Evolutionary conservation across 345 rosid genomes (phyloP), one percentile per base, ranked within the genome.

Genomic region (Iberis pinnata): DNA sequence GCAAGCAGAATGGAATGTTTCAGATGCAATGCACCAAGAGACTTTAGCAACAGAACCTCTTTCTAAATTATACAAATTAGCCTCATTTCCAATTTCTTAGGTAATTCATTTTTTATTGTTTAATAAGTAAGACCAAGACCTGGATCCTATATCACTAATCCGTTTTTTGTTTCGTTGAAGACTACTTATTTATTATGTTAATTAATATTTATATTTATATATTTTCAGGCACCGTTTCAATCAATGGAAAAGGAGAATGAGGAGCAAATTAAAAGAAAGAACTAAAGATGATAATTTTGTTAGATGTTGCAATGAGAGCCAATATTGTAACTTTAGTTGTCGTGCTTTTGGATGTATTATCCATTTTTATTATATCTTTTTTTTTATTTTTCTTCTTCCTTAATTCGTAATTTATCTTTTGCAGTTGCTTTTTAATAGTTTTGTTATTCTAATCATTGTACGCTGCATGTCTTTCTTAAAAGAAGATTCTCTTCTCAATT

Each of bases 1-100:
- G 96, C 96, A 3, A 88, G 88, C 76, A 84, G 96, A 76, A 88
- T 69, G 69, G 88, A 88, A 52, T 88, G 96, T 41, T 88, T 81
- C 69, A 69, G 88, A 64, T 88, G 96, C 89, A 80, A 73, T 71
- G 94, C 94, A 7, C 96, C 89, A 17, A 80, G 88, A 63, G 94
- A 88, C 44, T 65, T 64, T 53, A 60, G 74, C 53, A 70, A 47
- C 70, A 68, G 76, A 16, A 63, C 64, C 52, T 45, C 71, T 58
- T 64, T 53, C 70, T 63, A 60, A 50, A 20, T n/a, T 9, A 61
- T 47, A 27, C 51, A 20, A 57, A 8, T 36, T 32, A 63, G 52
- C 35, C 42, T 40, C 50, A 53, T 67, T 36, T 64, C 58, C 57
- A 48, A 2, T 36, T 51, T 58, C 55, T 58, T 64, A 37, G 74